Evolutionary conservation across 495 filamentous ascomycete species (phyloP).

Genomic region (Opeltia flavorubescens): DNA sequence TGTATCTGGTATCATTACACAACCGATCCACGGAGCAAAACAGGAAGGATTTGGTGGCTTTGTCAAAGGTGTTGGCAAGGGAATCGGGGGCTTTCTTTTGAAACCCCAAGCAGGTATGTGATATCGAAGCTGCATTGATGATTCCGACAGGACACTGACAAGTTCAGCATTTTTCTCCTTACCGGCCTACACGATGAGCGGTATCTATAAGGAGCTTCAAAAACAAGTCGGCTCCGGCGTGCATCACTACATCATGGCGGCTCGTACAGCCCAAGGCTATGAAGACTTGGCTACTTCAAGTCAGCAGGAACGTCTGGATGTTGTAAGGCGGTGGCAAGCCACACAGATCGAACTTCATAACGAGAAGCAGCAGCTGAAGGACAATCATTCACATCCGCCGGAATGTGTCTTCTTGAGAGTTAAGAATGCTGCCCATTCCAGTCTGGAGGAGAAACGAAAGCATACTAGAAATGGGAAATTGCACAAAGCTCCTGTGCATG

Average conservation of each 20-base stretch:
- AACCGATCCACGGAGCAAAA: constrained; percentile 50
- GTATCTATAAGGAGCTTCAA: constrained; percentile 59
- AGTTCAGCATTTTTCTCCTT: constrained; percentile 16
- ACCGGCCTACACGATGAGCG: constrained; percentile 60
- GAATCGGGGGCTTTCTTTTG: constrained; percentile 53
- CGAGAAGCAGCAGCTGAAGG: constrained; percentile 17
- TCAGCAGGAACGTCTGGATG: constrained; percentile 38
- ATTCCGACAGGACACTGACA: too few species aligned
- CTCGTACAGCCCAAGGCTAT: constrained; percentile 57
- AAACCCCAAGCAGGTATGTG: constrained; percentile 50
- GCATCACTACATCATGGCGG: constrained; percentile 56
- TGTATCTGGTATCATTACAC: constrained; percentile 56
- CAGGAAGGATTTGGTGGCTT: constrained; percentile 57
- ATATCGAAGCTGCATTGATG: too few species aligned
- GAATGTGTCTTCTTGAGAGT: constrained; percentile 27
- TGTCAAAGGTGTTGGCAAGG: constrained; percentile 62
- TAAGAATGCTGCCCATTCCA: constrained; percentile 15
- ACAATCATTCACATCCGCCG: constrained; percentile 15
- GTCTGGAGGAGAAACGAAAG: constrained; percentile 29
- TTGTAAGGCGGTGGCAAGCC: constrained; percentile 42
- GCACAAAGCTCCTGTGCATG: constrained; percentile 11
- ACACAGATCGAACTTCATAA: constrained; percentile 39
- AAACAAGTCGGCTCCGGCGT: constrained; percentile 47
- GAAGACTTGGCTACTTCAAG: constrained; percentile 39
- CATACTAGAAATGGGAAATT: constrained; percentile 22